Evolutionary conservation across 2,329 filamentous ascomycete species (phyloP).

Genomic region (Huntiella bhutanensis): DNA sequence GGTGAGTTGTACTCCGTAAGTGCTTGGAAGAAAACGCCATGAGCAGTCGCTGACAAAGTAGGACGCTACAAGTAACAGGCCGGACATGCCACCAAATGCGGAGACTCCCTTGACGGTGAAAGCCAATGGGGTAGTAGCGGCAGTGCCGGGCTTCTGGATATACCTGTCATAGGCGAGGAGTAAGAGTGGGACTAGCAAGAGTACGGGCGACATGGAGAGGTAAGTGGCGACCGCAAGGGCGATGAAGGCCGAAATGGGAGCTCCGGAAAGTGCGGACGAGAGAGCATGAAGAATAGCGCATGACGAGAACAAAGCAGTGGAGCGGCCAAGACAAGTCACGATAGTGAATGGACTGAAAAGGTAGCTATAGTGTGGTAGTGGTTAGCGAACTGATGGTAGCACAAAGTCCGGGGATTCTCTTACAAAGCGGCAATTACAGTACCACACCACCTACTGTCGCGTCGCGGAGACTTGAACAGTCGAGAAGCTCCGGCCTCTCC

Average conservation of each 20-base stretch:
- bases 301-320: conserved; percentile 76
- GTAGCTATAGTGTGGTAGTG: conserved; percentile 35
- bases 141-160: conserved; percentile 14
- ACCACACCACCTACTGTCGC: conserved; percentile 54
- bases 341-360: conserved; percentile 92
- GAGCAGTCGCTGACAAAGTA: conserved; percentile 54
- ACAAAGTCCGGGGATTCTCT: conserved; percentile 15
- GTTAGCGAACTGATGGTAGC: neutral
- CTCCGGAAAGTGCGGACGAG: conserved; percentile 58
- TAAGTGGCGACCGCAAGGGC: conserved; percentile 77
- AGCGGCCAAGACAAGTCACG: conserved; percentile 72
- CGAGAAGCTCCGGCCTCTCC: conserved; percentile 57
- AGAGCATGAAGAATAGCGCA: conserved; percentile 73
- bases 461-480: conserved; percentile 57
- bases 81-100: conserved; percentile 35
- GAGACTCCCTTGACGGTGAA: conserved; percentile 38
- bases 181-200: conserved; percentile 67
- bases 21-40: conserved; percentile 74
- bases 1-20: conserved; percentile 82
- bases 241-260: conserved; percentile 58
- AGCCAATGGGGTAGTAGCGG: conserved; percentile 17
- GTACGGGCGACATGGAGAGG: conserved; percentile 74
- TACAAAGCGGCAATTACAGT: conserved; percentile 63
- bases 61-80: conserved; percentile 49
- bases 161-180: conserved; percentile 62